These are phyloP conservation scores for Saturnispora halmiae DNA, from an alignment of 805 yeast species.

Conservation along the genomic window DNA sequence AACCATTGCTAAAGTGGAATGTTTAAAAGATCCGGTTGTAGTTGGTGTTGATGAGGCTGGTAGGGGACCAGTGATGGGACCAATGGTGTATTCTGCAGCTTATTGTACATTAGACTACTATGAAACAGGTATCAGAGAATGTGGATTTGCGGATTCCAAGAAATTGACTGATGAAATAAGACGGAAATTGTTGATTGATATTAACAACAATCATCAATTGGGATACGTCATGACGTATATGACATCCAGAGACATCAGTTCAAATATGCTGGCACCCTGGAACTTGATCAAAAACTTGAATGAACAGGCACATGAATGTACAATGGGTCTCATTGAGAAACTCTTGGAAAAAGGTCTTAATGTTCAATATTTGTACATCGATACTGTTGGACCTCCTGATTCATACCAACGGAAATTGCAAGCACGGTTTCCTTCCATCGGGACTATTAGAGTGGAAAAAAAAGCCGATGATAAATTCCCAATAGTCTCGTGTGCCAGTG, in stretches of 20 bases:
- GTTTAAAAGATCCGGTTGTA: slow-evolving; percentile 31
- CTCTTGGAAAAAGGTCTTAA: slow-evolving; percentile 36
- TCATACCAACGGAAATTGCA: slow-evolving; percentile 71
- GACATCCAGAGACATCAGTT: slow-evolving; percentile 79
- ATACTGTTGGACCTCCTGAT: slow-evolving; percentile 94
- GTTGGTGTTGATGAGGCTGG: slow-evolving; percentile 99
- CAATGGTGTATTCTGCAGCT: slow-evolving; percentile 92
- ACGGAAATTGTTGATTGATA: slow-evolving; percentile 46
- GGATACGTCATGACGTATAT: slow-evolving; percentile 87
- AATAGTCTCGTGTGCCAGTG: slow-evolving; percentile 88
- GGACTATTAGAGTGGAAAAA: slow-evolving; percentile 71
- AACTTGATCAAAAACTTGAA: slow-evolving; percentile 57
- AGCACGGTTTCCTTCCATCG: slow-evolving; percentile 48
- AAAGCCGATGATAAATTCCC: slow-evolving; percentile 93
- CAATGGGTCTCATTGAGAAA: slow-evolving; percentile 66
- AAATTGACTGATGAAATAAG: slow-evolving; percentile 68
- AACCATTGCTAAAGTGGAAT: background rate
- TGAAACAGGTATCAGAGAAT: slow-evolving; percentile 37
- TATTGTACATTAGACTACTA: slow-evolving; percentile 56
- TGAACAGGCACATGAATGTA: slow-evolving; percentile 94
- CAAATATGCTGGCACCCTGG: slow-evolving; percentile 73
- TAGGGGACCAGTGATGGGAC: slow-evolving; percentile 94
- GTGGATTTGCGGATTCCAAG: slow-evolving; percentile 92
- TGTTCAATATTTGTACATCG: slow-evolving; percentile 70
- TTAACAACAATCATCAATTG: slow-evolving; percentile 46